Conservation (phyloP, 768 basidiomycete genomes). For the Daedaleopsis nitida region DNA sequence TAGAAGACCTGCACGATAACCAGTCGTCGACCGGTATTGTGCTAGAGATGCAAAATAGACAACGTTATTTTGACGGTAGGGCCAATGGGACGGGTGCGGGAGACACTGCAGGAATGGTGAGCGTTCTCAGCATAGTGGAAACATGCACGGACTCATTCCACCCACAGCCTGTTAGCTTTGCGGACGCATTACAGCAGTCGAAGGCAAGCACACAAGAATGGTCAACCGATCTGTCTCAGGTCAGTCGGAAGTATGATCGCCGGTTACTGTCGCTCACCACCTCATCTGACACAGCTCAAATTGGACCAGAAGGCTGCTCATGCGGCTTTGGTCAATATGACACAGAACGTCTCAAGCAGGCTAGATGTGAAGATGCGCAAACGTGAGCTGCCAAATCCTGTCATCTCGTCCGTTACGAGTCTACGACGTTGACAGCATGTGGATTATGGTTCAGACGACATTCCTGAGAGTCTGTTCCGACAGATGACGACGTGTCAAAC, state of each 20-base stretch:
- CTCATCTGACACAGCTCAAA: constrained; percentile 49
- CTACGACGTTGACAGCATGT: not conserved
- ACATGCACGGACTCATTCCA: not conserved
- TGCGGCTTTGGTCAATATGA: constrained; percentile 71
- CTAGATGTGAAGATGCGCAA: constrained; percentile 67
- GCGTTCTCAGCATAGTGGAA: not conserved
- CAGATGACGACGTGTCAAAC: constrained; percentile 91
- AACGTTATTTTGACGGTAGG: constrained; percentile 79
- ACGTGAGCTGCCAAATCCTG: constrained; percentile 45
- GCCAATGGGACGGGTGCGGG: constrained; percentile 14
- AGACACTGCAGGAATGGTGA: constrained; percentile 25
- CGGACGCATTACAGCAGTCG: constrained; percentile 48
- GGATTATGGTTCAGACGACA: constrained; percentile 54
- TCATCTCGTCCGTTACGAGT: not conserved
- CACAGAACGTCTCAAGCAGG: constrained; percentile 74
- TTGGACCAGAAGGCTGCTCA: constrained; percentile 70
- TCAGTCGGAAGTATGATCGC: constrained; percentile 31
- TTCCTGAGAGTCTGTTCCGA: constrained; percentile 75
- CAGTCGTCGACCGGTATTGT: constrained; percentile 68
- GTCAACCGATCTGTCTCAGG: constrained; percentile 59
- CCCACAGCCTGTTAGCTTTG: constrained; percentile 49
- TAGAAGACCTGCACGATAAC: constrained; percentile 81
- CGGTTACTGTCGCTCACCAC: not conserved
- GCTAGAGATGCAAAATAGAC: constrained; percentile 85
- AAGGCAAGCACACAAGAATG: constrained; percentile 54